Evolutionary conservation across 2,329 filamentous ascomycete species (phyloP), one percentile per base, ranked within the genome.

Genomic region (Cordyceps tenuipes): DNA sequence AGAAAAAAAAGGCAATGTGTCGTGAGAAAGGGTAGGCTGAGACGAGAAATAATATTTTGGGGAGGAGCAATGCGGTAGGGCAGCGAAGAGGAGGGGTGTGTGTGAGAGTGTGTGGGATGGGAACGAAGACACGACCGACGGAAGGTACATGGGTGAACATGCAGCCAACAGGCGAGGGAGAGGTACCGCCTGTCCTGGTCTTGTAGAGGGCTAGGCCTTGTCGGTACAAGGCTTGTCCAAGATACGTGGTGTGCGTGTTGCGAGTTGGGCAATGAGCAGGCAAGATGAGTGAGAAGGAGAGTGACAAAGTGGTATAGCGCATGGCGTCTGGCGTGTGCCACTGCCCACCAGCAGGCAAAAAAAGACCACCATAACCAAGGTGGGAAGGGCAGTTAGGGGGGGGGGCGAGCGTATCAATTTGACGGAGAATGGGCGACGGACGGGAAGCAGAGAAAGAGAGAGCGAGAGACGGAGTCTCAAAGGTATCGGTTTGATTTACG

Each of bases 1-100:
- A 50, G n/a, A 26, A 5, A 46, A 56, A 57, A 57, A 58, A 58
- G 34, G 39, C 44, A 52, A 43, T 54, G 53, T 54, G 41, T 52
- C 63, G 63, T 62, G 60, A 64, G 63, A 67, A 63, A 63, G 68
- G 64, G 61, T 65, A 65, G 64, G 59, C 47, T 58, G 60, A 55
- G 64, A 61, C 66, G 70, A 72, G 71, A 72, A 73, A 73, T 72
- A 73, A 71, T 73, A 73, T 73, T 73, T 73, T 72, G n/a, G 70
- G 71, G 70, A 69, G 65, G 64, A 69, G 64, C 66, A 68, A 63
- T 65, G 64, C 64, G 64, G 65, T 61, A 64, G 61, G 55, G 55
- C 50, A 65, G 66, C 66, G 63, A 59, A 56, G 52, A 54, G 62
- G 64, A 36, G 62, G 63, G 55, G 64, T 61, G 61, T 62, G 60